These are phyloP conservation scores for Phanerochaete carnosa DNA, from an alignment of 768 basidiomycete genomes.

Conservation along the genomic window DNA sequence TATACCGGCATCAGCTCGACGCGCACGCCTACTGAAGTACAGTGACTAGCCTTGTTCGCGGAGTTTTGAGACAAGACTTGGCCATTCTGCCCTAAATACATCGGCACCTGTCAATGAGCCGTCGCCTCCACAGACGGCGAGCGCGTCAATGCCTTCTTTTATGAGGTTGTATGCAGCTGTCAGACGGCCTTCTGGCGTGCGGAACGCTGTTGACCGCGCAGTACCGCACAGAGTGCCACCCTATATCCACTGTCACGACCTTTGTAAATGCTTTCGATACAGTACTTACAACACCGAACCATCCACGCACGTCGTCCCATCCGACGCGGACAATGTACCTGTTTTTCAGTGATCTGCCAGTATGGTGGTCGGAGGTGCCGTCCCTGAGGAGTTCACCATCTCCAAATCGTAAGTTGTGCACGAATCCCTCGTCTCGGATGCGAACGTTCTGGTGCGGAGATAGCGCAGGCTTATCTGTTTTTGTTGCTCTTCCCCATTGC, in stretches of 20 bases:
- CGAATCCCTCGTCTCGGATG: slow-evolving; percentile 36
- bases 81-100: slow-evolving; percentile 92
- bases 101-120: slow-evolving; percentile 97
- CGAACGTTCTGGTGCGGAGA: slow-evolving; percentile 20
- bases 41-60: slow-evolving; percentile 49
- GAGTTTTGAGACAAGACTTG: slow-evolving; percentile 71
- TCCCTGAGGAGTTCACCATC: slow-evolving; percentile 75
- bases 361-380: slow-evolving; percentile 70
- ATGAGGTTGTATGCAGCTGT: slow-evolving; percentile 88
- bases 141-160: slow-evolving; percentile 94
- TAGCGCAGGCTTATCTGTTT: slow-evolving; percentile 21
- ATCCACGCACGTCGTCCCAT: slow-evolving; percentile 96
- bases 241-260: slow-evolving; percentile 34
- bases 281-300: slow-evolving; percentile 77
- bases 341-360: slow-evolving; percentile 78
- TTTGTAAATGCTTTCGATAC: neutral
- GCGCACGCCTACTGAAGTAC: neutral
- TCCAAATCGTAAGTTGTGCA: slow-evolving; percentile 80
- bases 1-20: slow-evolving; percentile 21
- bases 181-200: slow-evolving; percentile 85
- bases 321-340: slow-evolving; percentile 93
- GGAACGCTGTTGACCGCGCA: slow-evolving; percentile 80
- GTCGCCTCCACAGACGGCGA: slow-evolving; percentile 97
- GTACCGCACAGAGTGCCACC: slow-evolving; percentile 97
- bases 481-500: slow-evolving; percentile 52